Evolutionary conservation across 208 protist genomes (phyloP).

Genomic region (Leptomonas pyrrhocoris): DNA sequence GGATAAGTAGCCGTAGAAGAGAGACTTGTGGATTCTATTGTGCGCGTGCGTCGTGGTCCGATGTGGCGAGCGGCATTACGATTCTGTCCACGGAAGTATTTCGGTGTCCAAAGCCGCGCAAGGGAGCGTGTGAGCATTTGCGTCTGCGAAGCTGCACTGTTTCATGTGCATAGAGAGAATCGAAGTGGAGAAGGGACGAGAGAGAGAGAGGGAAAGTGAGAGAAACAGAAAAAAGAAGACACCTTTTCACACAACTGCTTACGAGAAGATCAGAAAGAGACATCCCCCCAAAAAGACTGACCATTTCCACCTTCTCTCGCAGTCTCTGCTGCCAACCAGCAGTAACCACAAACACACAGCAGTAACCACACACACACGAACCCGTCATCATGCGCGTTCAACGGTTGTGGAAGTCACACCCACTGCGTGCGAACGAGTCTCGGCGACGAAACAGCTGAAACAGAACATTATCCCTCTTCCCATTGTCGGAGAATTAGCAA

Average conservation of each 20-base stretch:
- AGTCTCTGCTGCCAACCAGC: not conserved
- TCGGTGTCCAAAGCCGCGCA: slow-evolving; percentile 45
- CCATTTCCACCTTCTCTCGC: not conserved
- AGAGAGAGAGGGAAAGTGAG: no score
- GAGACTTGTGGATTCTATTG: not conserved
- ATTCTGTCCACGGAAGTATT: slow-evolving; percentile 40
- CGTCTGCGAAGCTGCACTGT: not conserved
- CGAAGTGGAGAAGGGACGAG: not conserved
- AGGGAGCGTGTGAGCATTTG: slow-evolving; percentile 43
- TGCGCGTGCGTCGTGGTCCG: slow-evolving; percentile 8
- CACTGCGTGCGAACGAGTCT: no score
- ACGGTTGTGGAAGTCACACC: no score
- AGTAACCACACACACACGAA: no score
- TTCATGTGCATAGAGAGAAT: not conserved
- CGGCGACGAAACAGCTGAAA: no score
- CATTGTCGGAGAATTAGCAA: no score
- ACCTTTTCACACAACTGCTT: no score
- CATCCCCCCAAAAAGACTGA: no score
- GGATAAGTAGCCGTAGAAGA: not conserved
- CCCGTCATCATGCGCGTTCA: not conserved
- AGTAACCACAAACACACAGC: not conserved
- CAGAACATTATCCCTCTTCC: no score
- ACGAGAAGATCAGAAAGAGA: no score
- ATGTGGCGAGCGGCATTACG: not conserved
- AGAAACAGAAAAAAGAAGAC: not conserved